These are phyloP conservation scores for Linderniella brevidens DNA, from an alignment of 257 asterid genomes.

Conservation along the genomic window DNA sequence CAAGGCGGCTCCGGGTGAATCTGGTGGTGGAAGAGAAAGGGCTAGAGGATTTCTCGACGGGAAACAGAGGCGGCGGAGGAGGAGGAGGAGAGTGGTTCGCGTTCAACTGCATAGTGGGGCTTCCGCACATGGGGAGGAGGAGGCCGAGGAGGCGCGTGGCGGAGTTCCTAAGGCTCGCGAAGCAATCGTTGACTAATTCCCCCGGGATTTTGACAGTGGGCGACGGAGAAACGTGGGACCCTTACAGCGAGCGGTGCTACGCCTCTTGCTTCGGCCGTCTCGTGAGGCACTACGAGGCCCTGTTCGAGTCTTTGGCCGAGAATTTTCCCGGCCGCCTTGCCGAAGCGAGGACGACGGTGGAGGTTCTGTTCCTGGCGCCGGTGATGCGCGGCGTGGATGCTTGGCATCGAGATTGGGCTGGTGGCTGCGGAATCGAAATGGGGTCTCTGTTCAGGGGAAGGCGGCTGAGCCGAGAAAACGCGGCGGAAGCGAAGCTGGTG, in stretches of 20 bases:
- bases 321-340: constrained; percentile 28
- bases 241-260: constrained; percentile 9
- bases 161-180: constrained; percentile 23
- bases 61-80: constrained; percentile 5
- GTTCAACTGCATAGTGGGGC: constrained; percentile 36
- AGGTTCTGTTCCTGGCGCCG: constrained; percentile 29
- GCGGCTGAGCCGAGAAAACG: constrained; percentile 23
- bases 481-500: constrained; percentile 27
- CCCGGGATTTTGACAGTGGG: constrained; percentile 28
- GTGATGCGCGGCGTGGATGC: constrained; percentile 14
- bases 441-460: constrained; percentile 12
- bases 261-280: constrained; percentile 20
- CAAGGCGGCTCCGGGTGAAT: constrained; percentile 16
- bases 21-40: constrained; percentile 23
- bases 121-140: constrained; percentile 37
- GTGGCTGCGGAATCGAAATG: background rate
- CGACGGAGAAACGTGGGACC: constrained; percentile 28
- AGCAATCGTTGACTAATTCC: constrained; percentile 13
- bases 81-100: constrained; percentile 22
- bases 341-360: constrained; percentile 37
- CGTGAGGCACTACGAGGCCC: constrained; percentile 21
- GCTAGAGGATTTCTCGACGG: constrained; percentile 17
- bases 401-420: constrained; percentile 26
- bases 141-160: constrained; percentile 12
- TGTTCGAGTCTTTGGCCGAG: constrained; percentile 34